phyloP scores from a whole-genome alignment of 495 filamentous ascomycete genomes.

The Echria macrotheca region DNA sequence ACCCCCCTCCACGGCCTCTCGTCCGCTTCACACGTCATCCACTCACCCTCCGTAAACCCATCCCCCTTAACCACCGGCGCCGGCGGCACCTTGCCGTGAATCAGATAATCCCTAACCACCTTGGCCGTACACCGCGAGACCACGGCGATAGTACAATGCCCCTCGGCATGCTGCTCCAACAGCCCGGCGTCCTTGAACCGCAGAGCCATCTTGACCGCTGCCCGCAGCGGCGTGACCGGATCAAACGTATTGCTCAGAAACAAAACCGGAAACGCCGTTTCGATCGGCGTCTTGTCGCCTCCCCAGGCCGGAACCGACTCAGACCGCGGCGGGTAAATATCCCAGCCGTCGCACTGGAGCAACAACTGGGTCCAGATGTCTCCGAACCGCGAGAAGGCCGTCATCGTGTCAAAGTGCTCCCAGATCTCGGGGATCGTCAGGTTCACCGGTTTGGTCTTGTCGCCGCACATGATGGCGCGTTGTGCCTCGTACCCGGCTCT shows the following conservation, averaged over 20 bases:
- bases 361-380: constrained; percentile 40
- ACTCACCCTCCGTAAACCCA: constrained; percentile 27
- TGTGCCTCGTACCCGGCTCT: constrained; percentile 43
- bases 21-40: constrained; percentile 35
- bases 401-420: constrained; percentile 30
- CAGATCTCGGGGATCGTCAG: constrained; percentile 33
- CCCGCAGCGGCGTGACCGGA: constrained; percentile 52
- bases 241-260: constrained; percentile 56
- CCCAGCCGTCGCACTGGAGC: constrained; percentile 40
- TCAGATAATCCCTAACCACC: constrained; percentile 35
- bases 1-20: constrained; percentile 28
- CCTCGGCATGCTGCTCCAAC: constrained; percentile 38
- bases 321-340: constrained; percentile 16
- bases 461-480: constrained; percentile 41
- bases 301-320: neutral
- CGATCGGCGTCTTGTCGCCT: constrained; percentile 22
- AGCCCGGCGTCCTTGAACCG: constrained; percentile 42
- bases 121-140: constrained; percentile 35
- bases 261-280: constrained; percentile 53
- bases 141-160: constrained; percentile 39
- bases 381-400: constrained; percentile 36
- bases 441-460: constrained; percentile 40
- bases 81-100: constrained; percentile 36
- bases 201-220: constrained; percentile 48
- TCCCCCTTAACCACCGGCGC: constrained; percentile 24